phyloP scores from a whole-genome alignment of 306 rosid species.

The Begonia loranthoides region DNA sequence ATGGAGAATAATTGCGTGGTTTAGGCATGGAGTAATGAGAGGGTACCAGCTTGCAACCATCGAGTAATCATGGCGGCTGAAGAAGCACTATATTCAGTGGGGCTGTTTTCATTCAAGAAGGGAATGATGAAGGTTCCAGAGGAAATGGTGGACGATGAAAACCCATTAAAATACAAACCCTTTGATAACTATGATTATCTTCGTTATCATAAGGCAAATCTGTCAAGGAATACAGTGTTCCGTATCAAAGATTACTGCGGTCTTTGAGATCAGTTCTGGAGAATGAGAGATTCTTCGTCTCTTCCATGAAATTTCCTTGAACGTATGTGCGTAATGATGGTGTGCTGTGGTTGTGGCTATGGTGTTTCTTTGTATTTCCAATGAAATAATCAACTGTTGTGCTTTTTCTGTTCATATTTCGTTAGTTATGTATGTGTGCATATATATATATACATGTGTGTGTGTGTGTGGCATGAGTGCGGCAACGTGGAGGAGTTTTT shows the following conservation, averaged over 20 bases:
- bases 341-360: too few species aligned
- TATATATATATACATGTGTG: too few species aligned
- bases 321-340: too few species aligned
- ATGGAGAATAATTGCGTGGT: not conserved
- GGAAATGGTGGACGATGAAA: slow-evolving; percentile 21
- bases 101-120: slow-evolving; percentile 17
- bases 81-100: slow-evolving; percentile 13
- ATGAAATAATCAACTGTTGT: too few species aligned
- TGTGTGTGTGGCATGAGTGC: too few species aligned
- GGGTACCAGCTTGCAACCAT: slow-evolving; percentile 14
- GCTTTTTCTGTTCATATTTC: too few species aligned
- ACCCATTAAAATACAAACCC: slow-evolving; percentile 21
- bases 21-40: slow-evolving; percentile 30
- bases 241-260: slow-evolving; percentile 25
- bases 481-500: too few species aligned
- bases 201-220: slow-evolving; percentile 1
- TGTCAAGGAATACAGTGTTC: slow-evolving; percentile 1
- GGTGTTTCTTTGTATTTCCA: too few species aligned
- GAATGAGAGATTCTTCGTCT: too few species aligned
- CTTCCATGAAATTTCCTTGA: too few species aligned
- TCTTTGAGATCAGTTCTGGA: slow-evolving; percentile 3
- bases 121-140: slow-evolving; percentile 21
- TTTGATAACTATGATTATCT: slow-evolving; percentile 21
- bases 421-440: too few species aligned
- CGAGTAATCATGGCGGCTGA: slow-evolving; percentile 11